Conservation (phyloP, 441 rosid genomes). For the Theobroma grandiflorum region DNA sequence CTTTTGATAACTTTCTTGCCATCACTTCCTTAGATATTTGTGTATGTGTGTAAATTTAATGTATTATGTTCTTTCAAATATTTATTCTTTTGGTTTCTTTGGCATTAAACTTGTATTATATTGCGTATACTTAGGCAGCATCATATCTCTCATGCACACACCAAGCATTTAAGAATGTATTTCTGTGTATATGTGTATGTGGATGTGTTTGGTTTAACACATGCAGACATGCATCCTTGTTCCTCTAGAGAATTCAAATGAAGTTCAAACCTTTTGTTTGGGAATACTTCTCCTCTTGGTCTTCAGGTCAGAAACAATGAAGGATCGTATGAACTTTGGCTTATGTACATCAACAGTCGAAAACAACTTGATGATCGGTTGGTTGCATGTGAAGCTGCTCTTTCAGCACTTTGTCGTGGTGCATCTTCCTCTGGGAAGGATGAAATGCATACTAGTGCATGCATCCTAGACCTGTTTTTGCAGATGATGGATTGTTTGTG, state of each 20-base stretch:
- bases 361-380: slow-evolving; percentile 69
- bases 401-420: slow-evolving; percentile 65
- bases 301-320: slow-evolving; percentile 80
- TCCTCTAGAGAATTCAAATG: slow-evolving; percentile 29
- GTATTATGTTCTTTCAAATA: slow-evolving; percentile 12
- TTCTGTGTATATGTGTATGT: background rate
- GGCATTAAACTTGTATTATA: background rate
- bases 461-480: slow-evolving; percentile 88
- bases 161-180: background rate
- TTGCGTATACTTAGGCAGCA: background rate
- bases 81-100: slow-evolving; percentile 5
- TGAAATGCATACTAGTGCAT: slow-evolving; percentile 63
- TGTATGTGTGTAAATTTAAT: background rate
- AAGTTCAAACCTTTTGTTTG: slow-evolving; percentile 45
- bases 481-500: slow-evolving; percentile 87
- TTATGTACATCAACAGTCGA: slow-evolving; percentile 89
- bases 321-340: slow-evolving; percentile 88
- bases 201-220: background rate
- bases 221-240: slow-evolving; percentile 16
- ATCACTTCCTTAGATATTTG: too few species aligned
- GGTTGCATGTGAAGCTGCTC: slow-evolving; percentile 76
- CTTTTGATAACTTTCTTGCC: background rate
- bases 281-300: slow-evolving; percentile 45
- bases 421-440: slow-evolving; percentile 50
- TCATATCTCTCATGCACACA: background rate